Conservation (phyloP, 768 basidiomycete genomes). For the Lentinula edodes region DNA sequence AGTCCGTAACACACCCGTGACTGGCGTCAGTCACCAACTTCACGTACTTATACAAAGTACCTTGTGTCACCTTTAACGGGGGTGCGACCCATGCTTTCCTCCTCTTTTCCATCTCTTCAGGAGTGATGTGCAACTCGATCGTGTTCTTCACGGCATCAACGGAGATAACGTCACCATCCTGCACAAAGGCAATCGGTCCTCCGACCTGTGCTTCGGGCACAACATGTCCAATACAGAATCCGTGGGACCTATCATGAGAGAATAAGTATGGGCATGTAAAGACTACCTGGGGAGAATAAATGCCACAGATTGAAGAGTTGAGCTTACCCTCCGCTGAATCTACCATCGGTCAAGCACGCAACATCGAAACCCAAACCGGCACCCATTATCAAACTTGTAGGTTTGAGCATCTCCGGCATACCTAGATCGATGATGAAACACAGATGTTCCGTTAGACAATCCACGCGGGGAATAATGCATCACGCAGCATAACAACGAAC, state of each 20-base stretch:
- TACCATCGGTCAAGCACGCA: constrained; percentile 94
- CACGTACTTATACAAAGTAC: constrained; percentile 85
- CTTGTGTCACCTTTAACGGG: constrained; percentile 76
- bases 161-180: constrained; percentile 81
- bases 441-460: background rate
- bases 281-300: constrained; percentile 3
- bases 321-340: constrained; percentile 94
- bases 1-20: constrained; percentile 88
- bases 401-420: constrained; percentile 99
- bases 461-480: background rate
- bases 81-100: constrained; percentile 75
- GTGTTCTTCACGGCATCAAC: constrained; percentile 88
- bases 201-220: constrained; percentile 95
- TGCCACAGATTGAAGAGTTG: background rate
- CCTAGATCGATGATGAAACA: constrained; percentile 31
- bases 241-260: constrained; percentile 69
- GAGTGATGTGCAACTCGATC: constrained; percentile 70
- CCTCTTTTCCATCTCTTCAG: constrained; percentile 74
- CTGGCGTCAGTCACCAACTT: constrained; percentile 88
- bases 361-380: constrained; percentile 95
- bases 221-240: constrained; percentile 96
- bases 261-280: background rate
- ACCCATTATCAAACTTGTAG: constrained; percentile 97
- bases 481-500: constrained; percentile 5
- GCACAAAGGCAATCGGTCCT: constrained; percentile 87